Percentiles rank a stretch among this genome's conserved stretches.
These are phyloP conservation scores for Neonectria punicea DNA, from an alignment of 2,329 filamentous ascomycete species.

Conservation along the genomic window DNA sequence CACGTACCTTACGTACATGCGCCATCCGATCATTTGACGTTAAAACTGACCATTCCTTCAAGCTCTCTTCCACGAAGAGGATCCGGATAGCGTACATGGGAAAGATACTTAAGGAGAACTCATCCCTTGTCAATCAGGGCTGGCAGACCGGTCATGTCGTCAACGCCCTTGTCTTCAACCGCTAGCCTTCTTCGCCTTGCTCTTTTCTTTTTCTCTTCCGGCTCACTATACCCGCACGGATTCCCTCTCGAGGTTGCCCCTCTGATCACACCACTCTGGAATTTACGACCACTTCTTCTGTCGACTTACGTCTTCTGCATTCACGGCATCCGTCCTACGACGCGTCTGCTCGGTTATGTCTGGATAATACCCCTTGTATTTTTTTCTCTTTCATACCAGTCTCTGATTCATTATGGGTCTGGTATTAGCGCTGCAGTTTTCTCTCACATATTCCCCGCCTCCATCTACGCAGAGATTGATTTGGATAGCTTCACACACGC, in stretches of 20 bases:
- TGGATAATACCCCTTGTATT: slow-evolving; percentile 45
- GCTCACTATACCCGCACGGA: not conserved
- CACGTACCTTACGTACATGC: not conserved
- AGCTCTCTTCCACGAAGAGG: slow-evolving; percentile 68
- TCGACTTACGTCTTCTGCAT: slow-evolving; percentile 4
- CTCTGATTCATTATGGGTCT: slow-evolving; percentile 7
- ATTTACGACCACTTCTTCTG: not conserved
- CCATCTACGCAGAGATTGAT: slow-evolving; percentile 12
- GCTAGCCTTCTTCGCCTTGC: slow-evolving; percentile 46
- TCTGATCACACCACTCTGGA: not conserved
- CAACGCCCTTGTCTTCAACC: slow-evolving; percentile 76
- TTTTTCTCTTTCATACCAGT: slow-evolving; percentile 5
- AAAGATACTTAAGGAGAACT: slow-evolving; percentile 77
- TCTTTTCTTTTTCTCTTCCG: not conserved
- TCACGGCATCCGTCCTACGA: slow-evolving; percentile 15
- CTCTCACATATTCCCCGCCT: not conserved
- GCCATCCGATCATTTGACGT: not conserved
- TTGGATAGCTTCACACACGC: slow-evolving; percentile 8
- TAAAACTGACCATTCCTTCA: slow-evolving; percentile 22
- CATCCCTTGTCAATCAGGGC: slow-evolving; percentile 73
- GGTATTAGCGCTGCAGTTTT: slow-evolving; percentile 23
- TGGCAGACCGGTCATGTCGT: slow-evolving; percentile 81
- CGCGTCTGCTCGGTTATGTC: slow-evolving; percentile 23
- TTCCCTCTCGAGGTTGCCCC: not conserved
- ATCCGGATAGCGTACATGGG: slow-evolving; percentile 84